These are phyloP conservation scores for Aurantiochytrium sp. DNA, from an alignment of 108 stramenopile species.

Conservation along the genomic window DNA sequence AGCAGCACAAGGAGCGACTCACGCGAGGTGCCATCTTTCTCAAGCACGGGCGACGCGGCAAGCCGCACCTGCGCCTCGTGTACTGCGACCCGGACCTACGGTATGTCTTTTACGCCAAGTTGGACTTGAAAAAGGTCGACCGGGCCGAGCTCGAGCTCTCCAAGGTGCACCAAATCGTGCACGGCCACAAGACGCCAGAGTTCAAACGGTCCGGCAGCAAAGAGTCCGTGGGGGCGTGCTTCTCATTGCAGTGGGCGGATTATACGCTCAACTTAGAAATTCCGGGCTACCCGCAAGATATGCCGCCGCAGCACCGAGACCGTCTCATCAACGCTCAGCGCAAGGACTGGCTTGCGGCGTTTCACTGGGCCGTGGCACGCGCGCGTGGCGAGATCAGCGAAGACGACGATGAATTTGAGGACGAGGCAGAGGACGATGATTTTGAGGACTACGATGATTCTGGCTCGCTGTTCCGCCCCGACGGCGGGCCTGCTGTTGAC, in stretches of 20 bases:
- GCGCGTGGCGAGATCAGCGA: neutral
- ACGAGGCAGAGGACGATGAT: neutral
- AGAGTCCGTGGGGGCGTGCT: neutral
- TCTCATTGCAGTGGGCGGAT: neutral
- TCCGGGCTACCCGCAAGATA: neutral
- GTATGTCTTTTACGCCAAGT: neutral
- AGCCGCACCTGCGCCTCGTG: neutral
- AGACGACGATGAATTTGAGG: neutral
- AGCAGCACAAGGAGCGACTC: neutral
- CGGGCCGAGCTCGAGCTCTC: neutral
- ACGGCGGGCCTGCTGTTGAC: too few relatives aligned
- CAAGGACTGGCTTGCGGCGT: neutral
- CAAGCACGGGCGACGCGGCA: constrained; percentile 2
- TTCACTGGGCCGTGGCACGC: neutral
- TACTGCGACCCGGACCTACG: neutral
- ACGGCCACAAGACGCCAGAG: neutral
- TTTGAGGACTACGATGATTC: too few relatives aligned
- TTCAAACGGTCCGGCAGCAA: neutral
- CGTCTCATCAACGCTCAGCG: neutral
- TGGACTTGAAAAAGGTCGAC: neutral
- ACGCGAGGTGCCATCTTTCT: neutral
- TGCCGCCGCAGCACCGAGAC: neutral
- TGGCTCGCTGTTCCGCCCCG: too few relatives aligned
- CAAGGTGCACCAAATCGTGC: neutral
- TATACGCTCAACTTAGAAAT: neutral